A percentile compares a stretch with the other conserved stretches of the same genome.
Conservation (phyloP, 192 early-diverging fungal genomes). For the Chytriomyces confervae region DNA sequence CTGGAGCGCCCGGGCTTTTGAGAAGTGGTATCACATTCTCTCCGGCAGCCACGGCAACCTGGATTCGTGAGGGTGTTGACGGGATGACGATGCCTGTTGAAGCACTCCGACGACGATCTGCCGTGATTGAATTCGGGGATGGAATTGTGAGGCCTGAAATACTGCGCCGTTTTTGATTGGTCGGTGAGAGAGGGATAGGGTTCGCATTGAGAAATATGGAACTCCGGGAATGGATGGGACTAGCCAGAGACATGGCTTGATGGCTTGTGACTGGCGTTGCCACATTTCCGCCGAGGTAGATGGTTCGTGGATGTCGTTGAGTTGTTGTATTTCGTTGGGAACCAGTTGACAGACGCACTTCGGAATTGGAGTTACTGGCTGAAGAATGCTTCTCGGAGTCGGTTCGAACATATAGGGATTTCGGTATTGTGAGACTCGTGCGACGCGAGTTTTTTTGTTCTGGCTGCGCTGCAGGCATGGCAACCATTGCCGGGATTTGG, state of each 20-base stretch:
- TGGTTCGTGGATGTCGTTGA: not conserved
- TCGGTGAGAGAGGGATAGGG: not conserved
- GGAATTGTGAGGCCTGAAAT: not conserved
- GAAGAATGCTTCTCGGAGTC: not conserved
- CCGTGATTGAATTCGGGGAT: not conserved
- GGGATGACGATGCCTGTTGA: slow-evolving; percentile 11
- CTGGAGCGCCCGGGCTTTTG: not conserved
- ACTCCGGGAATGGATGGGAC: no score
- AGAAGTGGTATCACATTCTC: no score
- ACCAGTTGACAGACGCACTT: not conserved
- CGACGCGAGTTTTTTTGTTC: not conserved
- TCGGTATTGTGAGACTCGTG: not conserved
- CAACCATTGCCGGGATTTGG: not conserved
- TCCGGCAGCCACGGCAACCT: not conserved
- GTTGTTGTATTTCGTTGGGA: not conserved
- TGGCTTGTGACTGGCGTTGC: not conserved
- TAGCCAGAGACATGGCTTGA: not conserved
- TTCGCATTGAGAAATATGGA: not conserved
- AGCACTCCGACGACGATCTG: not conserved
- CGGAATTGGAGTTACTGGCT: not conserved
- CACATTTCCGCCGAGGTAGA: not conserved
- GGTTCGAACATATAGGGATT: not conserved
- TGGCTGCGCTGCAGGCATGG: not conserved
- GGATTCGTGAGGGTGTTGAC: not conserved
- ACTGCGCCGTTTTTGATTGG: not conserved